Conservation (phyloP, 2,329 filamentous ascomycete genomes). For the Exophiala calicioides region DNA sequence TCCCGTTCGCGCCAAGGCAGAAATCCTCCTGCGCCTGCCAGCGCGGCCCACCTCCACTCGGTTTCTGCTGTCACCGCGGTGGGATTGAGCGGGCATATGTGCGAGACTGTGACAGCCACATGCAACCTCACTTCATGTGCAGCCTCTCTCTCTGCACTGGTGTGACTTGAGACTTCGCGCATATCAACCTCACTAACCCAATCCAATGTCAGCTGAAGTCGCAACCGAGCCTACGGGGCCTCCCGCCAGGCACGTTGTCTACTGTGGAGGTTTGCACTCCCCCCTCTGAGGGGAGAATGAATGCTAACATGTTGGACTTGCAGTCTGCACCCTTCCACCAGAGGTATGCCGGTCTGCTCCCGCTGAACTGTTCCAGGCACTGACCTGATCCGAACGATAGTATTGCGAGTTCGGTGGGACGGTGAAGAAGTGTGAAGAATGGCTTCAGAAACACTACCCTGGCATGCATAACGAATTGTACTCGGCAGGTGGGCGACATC, state of each 20-base stretch:
- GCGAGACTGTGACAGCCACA: conserved; percentile 18
- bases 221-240: conserved; percentile 41
- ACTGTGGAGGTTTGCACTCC: conserved; percentile 59
- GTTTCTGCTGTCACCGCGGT: not conserved
- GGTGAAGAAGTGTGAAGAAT: conserved; percentile 94
- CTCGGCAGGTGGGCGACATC: conserved; percentile 67
- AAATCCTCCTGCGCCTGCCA: not conserved
- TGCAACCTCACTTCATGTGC: conserved; percentile 17
- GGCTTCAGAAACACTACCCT: conserved; percentile 76
- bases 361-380: not conserved
- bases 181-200: conserved; percentile 23
- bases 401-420: conserved; percentile 99
- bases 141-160: conserved; percentile 16
- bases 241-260: conserved; percentile 58
- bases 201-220: conserved; percentile 26
- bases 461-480: conserved; percentile 77
- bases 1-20: not conserved
- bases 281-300: conserved; percentile 2
- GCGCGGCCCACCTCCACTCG: no score
- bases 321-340: conserved; percentile 66
- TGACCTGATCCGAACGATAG: conserved; percentile 51
- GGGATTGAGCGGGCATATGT: conserved; percentile 4
- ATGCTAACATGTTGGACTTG: conserved; percentile 22
- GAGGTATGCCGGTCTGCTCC: conserved; percentile 55
- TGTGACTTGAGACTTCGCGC: conserved; percentile 19